Conservation (phyloP, 2,329 filamentous ascomycete species). For the Mycosphaerella sp. region DNA sequence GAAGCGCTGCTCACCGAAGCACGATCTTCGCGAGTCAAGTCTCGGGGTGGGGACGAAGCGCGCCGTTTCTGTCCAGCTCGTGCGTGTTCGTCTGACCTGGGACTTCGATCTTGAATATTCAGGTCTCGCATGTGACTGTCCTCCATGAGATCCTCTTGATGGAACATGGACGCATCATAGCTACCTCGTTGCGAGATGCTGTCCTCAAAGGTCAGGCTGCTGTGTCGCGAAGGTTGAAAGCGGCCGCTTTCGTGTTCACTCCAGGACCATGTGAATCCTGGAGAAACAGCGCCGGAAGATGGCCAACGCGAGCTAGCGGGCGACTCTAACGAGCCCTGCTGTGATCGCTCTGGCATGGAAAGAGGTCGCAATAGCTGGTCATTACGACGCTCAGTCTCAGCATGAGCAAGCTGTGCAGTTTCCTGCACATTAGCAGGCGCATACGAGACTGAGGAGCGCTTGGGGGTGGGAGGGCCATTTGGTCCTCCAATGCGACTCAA, state of each 20-base stretch:
- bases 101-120: slow-evolving; percentile 43
- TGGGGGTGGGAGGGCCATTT: slow-evolving; percentile 47
- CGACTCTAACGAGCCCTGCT: slow-evolving; percentile 36
- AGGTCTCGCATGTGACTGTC: slow-evolving; percentile 48
- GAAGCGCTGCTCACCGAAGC: slow-evolving; percentile 41
- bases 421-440: slow-evolving; percentile 26
- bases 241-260: slow-evolving; percentile 30
- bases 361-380: slow-evolving; percentile 40
- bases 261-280: slow-evolving; percentile 43
- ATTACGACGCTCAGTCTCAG: slow-evolving; percentile 38
- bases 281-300: slow-evolving; percentile 41
- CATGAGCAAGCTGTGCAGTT: slow-evolving; percentile 33
- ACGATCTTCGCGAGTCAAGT: slow-evolving; percentile 46
- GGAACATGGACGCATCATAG: slow-evolving; percentile 56
- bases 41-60: slow-evolving; percentile 58
- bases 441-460: slow-evolving; percentile 36
- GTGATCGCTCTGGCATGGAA: slow-evolving; percentile 40
- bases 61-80: slow-evolving; percentile 57
- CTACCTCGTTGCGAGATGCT: slow-evolving; percentile 54
- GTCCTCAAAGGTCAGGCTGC: slow-evolving; percentile 36
- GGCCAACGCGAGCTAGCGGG: slow-evolving; percentile 36
- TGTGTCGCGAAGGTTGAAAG: slow-evolving; percentile 35
- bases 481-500: slow-evolving; percentile 56
- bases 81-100: slow-evolving; percentile 41
- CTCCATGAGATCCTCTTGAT: slow-evolving; percentile 49